Base-by-base conservation (phyloP, 148 eudicot species). In the Silene conica region DNA sequence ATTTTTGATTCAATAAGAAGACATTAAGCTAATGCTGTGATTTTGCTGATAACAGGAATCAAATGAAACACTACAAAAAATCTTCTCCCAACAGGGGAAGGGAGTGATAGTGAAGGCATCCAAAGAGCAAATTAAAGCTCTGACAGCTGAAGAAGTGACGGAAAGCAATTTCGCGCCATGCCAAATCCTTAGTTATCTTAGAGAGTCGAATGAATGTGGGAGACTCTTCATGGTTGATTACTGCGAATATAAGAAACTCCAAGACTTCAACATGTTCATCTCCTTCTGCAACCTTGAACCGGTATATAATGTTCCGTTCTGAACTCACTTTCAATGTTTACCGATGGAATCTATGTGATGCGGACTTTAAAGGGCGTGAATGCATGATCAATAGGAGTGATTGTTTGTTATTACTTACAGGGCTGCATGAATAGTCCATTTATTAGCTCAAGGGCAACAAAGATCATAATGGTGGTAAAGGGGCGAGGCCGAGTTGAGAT, bases 401-500 rank as follows among this genome's bases (percentile, higher is more conserved):
- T 67, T 19, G 19, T 67, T 67, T 38, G n/a, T 63, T 26, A 4
- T 2, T 67, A n/a, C 4, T 48, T 48, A 26, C 26, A 91, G 91
- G 95, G 92, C 15, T 77, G 87, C 0, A 87, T 89, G 95, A 60
- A 62, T 3, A 76, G 84, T 34, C 93, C 89, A 23, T 67, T 71
- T 23, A 87, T 84, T 85, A 87, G 85, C 79, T 82, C 98, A 16
- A 86, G 85, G 83, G 82, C 97, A 13, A 87, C 96, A 12, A 85
- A 84, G 68, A 82, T 91, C 11, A 69, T 83, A 2, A 65, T 91
- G 19, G 89, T 91, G 50, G 43, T 74, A 1, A 77, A 73, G 0
- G 98, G 98, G 2, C 74, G 85, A 70, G 98, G 97, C 22, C 71
- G 76, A 73, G 75, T 89, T 41, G 90, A 94, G 79, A 91, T 91